phyloP scores from a whole-genome alignment of 2,329 filamentous ascomycete genomes.

The Fusarium chuoi region DNA sequence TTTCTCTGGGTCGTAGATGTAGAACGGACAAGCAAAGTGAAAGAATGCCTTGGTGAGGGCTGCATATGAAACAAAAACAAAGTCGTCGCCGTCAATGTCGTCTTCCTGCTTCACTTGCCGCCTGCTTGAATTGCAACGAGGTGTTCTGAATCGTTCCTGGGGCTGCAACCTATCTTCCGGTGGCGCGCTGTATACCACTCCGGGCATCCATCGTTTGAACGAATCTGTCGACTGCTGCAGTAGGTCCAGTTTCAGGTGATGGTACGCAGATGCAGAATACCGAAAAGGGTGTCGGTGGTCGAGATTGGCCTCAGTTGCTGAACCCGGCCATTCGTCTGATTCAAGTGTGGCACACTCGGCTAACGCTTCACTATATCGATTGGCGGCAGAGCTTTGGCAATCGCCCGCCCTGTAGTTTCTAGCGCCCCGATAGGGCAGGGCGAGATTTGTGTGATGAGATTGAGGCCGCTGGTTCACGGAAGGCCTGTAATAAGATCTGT shows the following conservation, averaged over 20 bases:
- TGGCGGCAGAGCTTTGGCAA: neutral
- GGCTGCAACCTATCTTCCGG: neutral
- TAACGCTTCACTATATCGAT: neutral
- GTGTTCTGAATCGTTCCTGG: neutral
- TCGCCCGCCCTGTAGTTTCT: fast-evolving
- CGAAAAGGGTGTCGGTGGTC: fast-evolving
- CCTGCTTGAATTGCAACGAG: neutral
- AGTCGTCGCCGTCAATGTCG: neutral
- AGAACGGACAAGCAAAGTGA: neutral
- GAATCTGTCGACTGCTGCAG: neutral
- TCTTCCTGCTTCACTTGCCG: neutral
- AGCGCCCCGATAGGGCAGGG: neutral
- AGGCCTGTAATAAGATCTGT: neutral
- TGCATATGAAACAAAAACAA: fast-evolving
- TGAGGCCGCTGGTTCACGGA: neutral
- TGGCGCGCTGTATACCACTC: neutral
- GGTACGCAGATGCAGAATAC: neutral
- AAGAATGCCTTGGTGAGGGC: neutral
- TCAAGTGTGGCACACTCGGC: neutral
- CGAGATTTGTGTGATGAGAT: neutral
- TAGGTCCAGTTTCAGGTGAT: neutral
- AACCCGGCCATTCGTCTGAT: neutral
- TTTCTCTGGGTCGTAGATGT: neutral
- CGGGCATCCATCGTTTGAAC: neutral
- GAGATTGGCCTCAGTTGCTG: neutral